Evolutionary conservation across 2,329 filamentous ascomycete genomes (phyloP).

Genomic region (Aschersonia sp.): DNA sequence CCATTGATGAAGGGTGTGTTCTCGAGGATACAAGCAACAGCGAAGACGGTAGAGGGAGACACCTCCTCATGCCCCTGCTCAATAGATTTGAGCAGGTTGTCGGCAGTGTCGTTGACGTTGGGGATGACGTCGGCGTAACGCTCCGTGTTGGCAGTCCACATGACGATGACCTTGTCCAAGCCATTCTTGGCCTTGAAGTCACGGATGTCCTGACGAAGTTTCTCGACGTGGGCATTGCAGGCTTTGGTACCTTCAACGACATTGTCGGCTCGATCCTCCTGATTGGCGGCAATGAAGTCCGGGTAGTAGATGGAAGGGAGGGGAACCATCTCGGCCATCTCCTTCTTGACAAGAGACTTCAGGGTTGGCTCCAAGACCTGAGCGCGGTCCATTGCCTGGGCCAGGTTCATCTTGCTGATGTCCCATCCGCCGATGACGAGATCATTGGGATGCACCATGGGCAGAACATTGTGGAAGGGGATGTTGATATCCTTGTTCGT

Average conservation of each 20-base stretch:
- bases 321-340: slow-evolving; percentile 79
- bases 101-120: slow-evolving; percentile 91
- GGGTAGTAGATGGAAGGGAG: slow-evolving; percentile 96
- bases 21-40: slow-evolving; percentile 87
- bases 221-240: slow-evolving; percentile 74
- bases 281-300: slow-evolving; percentile 97
- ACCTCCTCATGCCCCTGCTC: slow-evolving; percentile 77
- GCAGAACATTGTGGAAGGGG: slow-evolving; percentile 84
- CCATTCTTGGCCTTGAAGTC: slow-evolving; percentile 77
- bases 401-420: slow-evolving; percentile 81
- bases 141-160: slow-evolving; percentile 99
- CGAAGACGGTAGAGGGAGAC: slow-evolving; percentile 91
- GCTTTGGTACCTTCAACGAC: slow-evolving; percentile 72
- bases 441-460: slow-evolving; percentile 96
- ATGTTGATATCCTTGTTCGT: slow-evolving; percentile 88
- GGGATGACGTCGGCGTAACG: slow-evolving; percentile 78
- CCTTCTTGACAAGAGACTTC: slow-evolving; percentile 80
- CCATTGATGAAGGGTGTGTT: slow-evolving; percentile 93
- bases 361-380: slow-evolving; percentile 89
- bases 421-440: slow-evolving; percentile 94
- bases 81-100: slow-evolving; percentile 82
- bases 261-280: slow-evolving; percentile 93
- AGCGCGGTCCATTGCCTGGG: slow-evolving; percentile 88
- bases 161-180: slow-evolving; percentile 90
- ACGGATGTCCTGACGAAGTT: slow-evolving; percentile 84